Conservation (phyloP, 2,329 filamentous ascomycete genomes). For the Penicillium sp. region DNA sequence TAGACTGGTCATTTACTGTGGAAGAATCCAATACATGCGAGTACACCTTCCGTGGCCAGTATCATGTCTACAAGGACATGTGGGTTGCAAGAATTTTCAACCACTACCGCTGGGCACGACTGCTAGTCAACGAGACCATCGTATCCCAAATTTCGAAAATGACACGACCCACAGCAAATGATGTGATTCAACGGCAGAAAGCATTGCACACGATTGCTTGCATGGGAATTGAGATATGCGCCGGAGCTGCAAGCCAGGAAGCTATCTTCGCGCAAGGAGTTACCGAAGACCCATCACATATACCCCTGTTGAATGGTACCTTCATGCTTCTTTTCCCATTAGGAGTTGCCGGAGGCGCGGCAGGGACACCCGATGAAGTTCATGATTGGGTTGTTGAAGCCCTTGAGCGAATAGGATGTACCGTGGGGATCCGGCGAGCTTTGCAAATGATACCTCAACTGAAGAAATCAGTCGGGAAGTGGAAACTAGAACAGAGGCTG, state of each 20-base stretch:
- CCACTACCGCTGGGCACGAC: slow-evolving; percentile 25
- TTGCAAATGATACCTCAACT: slow-evolving; percentile 18
- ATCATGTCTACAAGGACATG: slow-evolving; percentile 23
- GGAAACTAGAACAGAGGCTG: slow-evolving; percentile 6
- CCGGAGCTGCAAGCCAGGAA: slow-evolving; percentile 23
- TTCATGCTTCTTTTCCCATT: slow-evolving; percentile 28
- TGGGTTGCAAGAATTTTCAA: slow-evolving; percentile 25
- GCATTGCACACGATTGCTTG: slow-evolving; percentile 17
- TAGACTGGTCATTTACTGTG: slow-evolving; percentile 15
- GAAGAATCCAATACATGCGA: slow-evolving; percentile 13
- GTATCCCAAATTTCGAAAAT: slow-evolving; percentile 11
- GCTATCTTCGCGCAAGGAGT: slow-evolving; percentile 5
- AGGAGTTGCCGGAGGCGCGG: slow-evolving; percentile 21
- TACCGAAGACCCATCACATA: neutral
- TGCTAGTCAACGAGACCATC: slow-evolving; percentile 27
- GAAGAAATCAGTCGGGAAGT: slow-evolving; percentile 5
- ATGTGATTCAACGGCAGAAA: slow-evolving; percentile 15
- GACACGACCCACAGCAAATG: neutral
- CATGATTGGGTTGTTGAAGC: slow-evolving; percentile 23
- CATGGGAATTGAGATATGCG: slow-evolving; percentile 25
- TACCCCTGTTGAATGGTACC: slow-evolving; percentile 24
- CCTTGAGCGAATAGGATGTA: slow-evolving; percentile 21
- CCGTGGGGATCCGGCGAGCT: slow-evolving; percentile 26
- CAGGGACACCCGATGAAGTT: slow-evolving; percentile 21
- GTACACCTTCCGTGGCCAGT: slow-evolving; percentile 21